Base-by-base conservation (phyloP, 2,329 filamentous ascomycete species). In the Penicillium janthinellum region DNA sequence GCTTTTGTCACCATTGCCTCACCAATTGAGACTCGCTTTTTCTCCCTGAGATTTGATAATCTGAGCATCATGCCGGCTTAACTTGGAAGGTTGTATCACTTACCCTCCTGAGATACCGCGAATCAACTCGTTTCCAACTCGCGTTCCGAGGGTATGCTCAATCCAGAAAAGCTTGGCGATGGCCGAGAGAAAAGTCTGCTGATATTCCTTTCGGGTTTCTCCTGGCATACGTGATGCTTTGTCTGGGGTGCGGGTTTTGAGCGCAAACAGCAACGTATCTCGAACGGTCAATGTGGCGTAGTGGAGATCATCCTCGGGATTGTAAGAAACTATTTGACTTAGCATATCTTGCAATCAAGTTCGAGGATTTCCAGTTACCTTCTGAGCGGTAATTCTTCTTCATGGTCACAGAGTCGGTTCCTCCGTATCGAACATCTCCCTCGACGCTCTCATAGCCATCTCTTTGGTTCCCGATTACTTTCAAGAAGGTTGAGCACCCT, bases 11-110 rank as follows among this genome's bases (percentile, higher is more conserved):
- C 79, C 60, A 89, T 83, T 65, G 90, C 91, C 75, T 95, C 91
- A 1, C 89, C 90, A 62, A 95, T 92, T 47, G 87, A 90, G 5
- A 96, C 91, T 72, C 92, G 87, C 78, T 95, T 93, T 57, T 88
- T 81, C 72, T 91, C 88, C 39, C 63, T 65, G 15, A 8, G 17
- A 15, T 20, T 34, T 17, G 7, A 38, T 3, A 22, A n/a, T 37
- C 8, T 34, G 5, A 25, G 15, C 12, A 50, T n/a, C 12, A 22
- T 2, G n/a, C 11, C 8, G 4, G 17, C 25, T 4, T 17, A 14
- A 6, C 3, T 49, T 42, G 5, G 8, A 20, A 12, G 20, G 7
- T 11, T 4, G 20, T 11, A 34, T 49, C 14, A 54, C 63, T 42
- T 58, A 65, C 63, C 89, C 88, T 28, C 88, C 89, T 7, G 84